Evolutionary conservation across 306 rosid species (phyloP).

Genomic region (Delonix regia): DNA sequence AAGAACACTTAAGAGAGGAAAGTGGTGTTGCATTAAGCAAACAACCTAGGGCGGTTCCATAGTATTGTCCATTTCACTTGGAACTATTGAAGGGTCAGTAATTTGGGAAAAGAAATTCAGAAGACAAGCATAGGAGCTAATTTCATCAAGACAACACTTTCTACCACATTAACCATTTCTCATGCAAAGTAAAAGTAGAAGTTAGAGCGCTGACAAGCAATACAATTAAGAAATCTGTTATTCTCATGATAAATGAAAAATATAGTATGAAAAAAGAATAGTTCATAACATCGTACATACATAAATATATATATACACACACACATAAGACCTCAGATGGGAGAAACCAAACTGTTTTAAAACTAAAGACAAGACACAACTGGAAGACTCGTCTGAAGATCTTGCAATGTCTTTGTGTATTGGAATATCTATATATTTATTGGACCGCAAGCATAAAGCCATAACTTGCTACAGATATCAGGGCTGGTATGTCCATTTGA

Average conservation of each 20-base stretch:
- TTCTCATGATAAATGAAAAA: background rate
- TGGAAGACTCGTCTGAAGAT: background rate
- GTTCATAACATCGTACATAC: background rate
- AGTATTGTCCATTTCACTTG: background rate
- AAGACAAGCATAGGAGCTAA: background rate
- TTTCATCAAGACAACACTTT: conserved; percentile 16
- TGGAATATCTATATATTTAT: background rate
- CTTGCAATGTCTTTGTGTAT: background rate
- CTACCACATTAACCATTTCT: background rate
- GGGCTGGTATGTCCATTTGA: background rate
- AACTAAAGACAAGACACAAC: background rate
- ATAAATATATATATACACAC: too few relatives aligned
- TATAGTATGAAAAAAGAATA: background rate
- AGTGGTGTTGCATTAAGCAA: background rate
- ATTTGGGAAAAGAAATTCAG: background rate
- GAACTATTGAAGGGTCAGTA: background rate
- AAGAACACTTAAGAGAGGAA: background rate
- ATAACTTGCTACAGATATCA: background rate
- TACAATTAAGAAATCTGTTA: background rate
- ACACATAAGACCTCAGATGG: background rate
- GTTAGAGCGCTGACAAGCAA: background rate
- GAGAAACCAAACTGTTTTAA: background rate
- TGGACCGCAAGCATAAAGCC: background rate
- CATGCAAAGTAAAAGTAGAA: background rate
- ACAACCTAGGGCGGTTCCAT: background rate